A percentile compares a stretch with the other conserved stretches of the same genome.
These are phyloP conservation scores for Trichosporon sp. DNA, from an alignment of 1,284 basidiomycete species.

Conservation along the genomic window DNA sequence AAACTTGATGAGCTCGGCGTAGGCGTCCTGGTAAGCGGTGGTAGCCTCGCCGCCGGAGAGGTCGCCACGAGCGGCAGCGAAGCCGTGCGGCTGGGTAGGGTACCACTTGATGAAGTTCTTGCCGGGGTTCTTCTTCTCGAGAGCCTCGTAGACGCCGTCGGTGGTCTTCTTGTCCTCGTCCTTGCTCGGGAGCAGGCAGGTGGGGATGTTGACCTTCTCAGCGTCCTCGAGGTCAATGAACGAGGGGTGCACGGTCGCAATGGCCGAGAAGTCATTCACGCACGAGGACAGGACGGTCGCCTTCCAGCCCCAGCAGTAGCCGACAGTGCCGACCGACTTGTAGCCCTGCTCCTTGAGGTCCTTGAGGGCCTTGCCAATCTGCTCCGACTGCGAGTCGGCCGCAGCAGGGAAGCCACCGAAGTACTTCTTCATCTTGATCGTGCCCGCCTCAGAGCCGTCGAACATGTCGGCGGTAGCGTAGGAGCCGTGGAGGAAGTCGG, in stretches of 20 bases:
- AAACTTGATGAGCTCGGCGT: slow-evolving; percentile 25
- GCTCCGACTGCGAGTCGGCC: slow-evolving; percentile 31
- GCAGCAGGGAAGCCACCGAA: slow-evolving; percentile 37
- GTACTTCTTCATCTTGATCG: slow-evolving; percentile 28
- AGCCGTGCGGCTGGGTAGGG: slow-evolving; percentile 46
- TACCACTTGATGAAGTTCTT: slow-evolving; percentile 47
- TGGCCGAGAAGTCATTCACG: slow-evolving; percentile 26
- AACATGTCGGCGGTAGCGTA: slow-evolving; percentile 44
- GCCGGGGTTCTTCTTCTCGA: slow-evolving; percentile 41
- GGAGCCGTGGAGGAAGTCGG: slow-evolving; percentile 49
- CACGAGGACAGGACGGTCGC: slow-evolving; percentile 23
- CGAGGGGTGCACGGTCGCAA: slow-evolving; percentile 44
- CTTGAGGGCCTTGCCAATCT: slow-evolving; percentile 35
- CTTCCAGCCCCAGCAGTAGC: slow-evolving; percentile 50
- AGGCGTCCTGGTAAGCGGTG: slow-evolving; percentile 26
- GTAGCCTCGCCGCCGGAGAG: slow-evolving; percentile 24
- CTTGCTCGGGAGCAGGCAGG: slow-evolving; percentile 47
- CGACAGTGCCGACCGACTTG: slow-evolving; percentile 42
- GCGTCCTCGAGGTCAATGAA: slow-evolving; percentile 46
- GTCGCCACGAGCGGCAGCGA: slow-evolving; percentile 47
- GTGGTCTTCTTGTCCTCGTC: slow-evolving; percentile 46
- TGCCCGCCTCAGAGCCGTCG: slow-evolving; percentile 21
- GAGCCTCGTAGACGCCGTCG: slow-evolving; percentile 33
- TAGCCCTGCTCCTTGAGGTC: slow-evolving; percentile 39
- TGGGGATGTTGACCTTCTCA: slow-evolving; percentile 43